Percentiles rank a stretch among this genome's conserved stretches.
These are phyloP conservation scores for Lachancea waltii DNA, from an alignment of 805 yeast species.

Conservation along the genomic window DNA sequence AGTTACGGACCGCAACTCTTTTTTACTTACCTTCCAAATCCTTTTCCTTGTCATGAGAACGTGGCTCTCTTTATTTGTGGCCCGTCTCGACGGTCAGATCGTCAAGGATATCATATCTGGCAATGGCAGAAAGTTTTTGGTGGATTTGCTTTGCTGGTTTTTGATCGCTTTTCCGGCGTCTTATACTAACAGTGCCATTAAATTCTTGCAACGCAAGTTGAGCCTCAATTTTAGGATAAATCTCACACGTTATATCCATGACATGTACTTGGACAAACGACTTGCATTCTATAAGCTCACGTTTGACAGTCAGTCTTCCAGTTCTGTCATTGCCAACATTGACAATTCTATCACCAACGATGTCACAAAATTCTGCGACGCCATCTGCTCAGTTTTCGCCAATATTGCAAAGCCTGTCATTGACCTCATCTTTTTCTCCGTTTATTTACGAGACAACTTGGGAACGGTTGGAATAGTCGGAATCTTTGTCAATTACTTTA, in stretches of 20 bases:
- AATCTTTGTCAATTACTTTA: constrained; percentile 69
- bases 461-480: constrained; percentile 85
- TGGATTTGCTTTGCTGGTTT: constrained; percentile 82
- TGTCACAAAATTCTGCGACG: constrained; percentile 69
- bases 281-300: constrained; percentile 79
- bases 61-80: constrained; percentile 77
- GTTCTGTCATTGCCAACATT: constrained; percentile 51
- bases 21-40: constrained; percentile 62
- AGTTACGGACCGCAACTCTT: constrained; percentile 58
- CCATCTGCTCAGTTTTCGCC: constrained; percentile 77
- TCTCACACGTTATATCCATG: constrained; percentile 80
- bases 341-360: constrained; percentile 82
- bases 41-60: constrained; percentile 74
- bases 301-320: constrained; percentile 44
- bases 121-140: constrained; percentile 61
- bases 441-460: constrained; percentile 75
- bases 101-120: constrained; percentile 84
- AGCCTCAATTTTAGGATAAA: constrained; percentile 81
- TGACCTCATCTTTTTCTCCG: constrained; percentile 76
- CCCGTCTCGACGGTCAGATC: constrained; percentile 86
- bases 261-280: constrained; percentile 72
- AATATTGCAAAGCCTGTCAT: constrained; percentile 88
- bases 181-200: constrained; percentile 85
- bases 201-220: constrained; percentile 66
- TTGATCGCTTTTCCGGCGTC: constrained; percentile 89